A percentile compares a stretch with the other conserved stretches of the same genome.
Evolutionary conservation across 805 yeast genomes (phyloP).

Genomic region (Sugiyamaella americana): DNA sequence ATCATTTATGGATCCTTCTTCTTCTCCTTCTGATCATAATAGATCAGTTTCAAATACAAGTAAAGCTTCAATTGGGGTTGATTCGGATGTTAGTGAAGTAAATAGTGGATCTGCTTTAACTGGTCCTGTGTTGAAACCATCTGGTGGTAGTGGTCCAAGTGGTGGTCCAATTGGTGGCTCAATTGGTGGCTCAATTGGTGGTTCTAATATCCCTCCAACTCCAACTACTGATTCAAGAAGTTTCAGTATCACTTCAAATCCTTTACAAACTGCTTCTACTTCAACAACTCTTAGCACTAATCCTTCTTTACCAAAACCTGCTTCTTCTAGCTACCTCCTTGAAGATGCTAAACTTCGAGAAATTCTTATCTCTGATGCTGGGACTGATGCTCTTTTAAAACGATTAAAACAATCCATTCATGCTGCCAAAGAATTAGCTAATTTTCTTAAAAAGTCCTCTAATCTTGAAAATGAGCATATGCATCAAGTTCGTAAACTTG

Average conservation of each 20-base stretch:
- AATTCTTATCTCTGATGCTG: conserved; percentile 38
- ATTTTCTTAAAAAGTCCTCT: conserved; percentile 72
- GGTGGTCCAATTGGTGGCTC: background rate
- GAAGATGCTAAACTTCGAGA: conserved; percentile 32
- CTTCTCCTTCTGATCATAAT: background rate
- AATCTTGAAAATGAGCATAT: conserved; percentile 72
- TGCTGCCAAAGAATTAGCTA: conserved; percentile 80
- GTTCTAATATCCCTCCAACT: conserved; percentile 33
- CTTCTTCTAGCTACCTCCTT: conserved; percentile 18
- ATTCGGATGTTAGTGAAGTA: background rate
- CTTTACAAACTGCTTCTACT: conserved; percentile 38
- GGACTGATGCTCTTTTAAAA: conserved; percentile 63
- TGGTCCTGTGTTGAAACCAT: conserved; percentile 2
- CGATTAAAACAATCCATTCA: conserved; percentile 73
- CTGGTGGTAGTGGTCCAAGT: background rate
- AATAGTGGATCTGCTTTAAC: conserved; percentile 6
- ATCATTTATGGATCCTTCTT: background rate
- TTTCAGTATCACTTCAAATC: conserved; percentile 62
- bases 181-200: background rate
- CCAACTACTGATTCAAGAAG: conserved; percentile 41
- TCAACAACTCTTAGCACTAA: background rate
- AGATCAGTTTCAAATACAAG: background rate
- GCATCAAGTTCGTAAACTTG: conserved; percentile 65
- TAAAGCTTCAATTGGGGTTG: background rate
- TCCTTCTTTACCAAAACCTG: background rate